Evolutionary conservation across 2,329 filamentous ascomycete genomes (phyloP).

Genomic region (Trichoderma afroharzianum): DNA sequence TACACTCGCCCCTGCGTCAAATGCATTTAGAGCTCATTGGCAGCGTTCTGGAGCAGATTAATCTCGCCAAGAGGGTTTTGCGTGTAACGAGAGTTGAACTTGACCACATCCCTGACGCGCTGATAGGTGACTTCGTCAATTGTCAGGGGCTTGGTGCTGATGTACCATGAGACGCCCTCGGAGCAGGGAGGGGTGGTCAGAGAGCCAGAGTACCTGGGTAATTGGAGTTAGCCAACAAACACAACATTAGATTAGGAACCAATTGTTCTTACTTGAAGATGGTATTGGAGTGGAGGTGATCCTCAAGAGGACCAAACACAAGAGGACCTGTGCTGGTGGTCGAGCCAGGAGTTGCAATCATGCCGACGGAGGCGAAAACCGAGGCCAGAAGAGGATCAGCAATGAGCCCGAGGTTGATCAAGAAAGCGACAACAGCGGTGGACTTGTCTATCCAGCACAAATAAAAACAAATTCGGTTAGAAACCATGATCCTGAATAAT

Average conservation of each 20-base stretch:
- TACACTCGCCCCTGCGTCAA: not conserved
- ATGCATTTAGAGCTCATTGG: not conserved
- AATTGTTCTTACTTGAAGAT: conserved; percentile 25
- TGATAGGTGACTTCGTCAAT: conserved; percentile 49
- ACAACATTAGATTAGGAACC: not conserved
- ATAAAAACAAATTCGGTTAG: not conserved
- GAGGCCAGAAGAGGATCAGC: conserved; percentile 31
- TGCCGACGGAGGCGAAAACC: conserved; percentile 36
- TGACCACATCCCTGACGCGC: conserved; percentile 49
- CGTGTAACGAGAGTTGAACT: conserved; percentile 53
- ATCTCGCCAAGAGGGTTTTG: conserved; percentile 46
- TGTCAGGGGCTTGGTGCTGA: conserved; percentile 42
- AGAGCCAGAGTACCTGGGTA: conserved; percentile 50
- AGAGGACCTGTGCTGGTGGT: conserved; percentile 35
- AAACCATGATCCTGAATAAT: not conserved
- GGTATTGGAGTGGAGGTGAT: conserved; percentile 31
- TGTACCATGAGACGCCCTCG: conserved; percentile 53
- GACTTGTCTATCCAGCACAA: not conserved
- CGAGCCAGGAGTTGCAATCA: conserved; percentile 39
- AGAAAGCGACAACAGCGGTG: conserved; percentile 28
- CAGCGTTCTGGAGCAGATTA: conserved; percentile 25
- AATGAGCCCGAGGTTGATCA: conserved; percentile 2
- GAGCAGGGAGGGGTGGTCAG: conserved; percentile 61
- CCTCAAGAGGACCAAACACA: conserved; percentile 40
- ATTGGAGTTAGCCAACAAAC: not conserved